Evolutionary conservation across 306 rosid species (phyloP).

Genomic region (Vicia villosa): DNA sequence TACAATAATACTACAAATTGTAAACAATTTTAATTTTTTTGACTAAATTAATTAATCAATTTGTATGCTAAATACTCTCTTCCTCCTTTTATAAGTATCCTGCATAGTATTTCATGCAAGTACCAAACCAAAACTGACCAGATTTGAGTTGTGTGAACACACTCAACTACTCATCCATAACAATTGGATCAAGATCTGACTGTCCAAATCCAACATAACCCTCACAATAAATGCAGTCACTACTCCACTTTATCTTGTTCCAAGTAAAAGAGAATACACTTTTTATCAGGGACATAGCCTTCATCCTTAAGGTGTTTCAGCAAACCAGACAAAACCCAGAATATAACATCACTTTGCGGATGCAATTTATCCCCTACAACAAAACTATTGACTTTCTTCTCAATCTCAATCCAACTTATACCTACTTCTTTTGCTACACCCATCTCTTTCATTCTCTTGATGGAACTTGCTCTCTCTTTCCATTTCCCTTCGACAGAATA

Average conservation of each 20-base stretch:
- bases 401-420: slow-evolving; percentile 79
- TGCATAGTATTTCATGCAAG: not conserved
- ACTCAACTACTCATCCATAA: not conserved
- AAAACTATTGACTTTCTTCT: slow-evolving; percentile 71
- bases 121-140: not conserved
- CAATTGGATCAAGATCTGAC: not conserved
- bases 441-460: slow-evolving; percentile 78
- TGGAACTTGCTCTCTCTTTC: slow-evolving; percentile 81
- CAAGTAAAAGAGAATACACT: slow-evolving; percentile 56
- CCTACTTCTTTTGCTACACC: slow-evolving; percentile 79
- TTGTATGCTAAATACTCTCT: not conserved
- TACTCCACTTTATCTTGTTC: slow-evolving; percentile 49
- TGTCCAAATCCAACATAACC: not conserved
- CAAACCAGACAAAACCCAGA: slow-evolving; percentile 54
- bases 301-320: slow-evolving; percentile 67
- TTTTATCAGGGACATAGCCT: slow-evolving; percentile 78
- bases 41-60: not conserved
- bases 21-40: too few relatives aligned
- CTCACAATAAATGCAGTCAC: slow-evolving; percentile 11
- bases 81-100: not conserved
- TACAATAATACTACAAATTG: too few relatives aligned
- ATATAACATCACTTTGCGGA: slow-evolving; percentile 62
- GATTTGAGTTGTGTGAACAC: not conserved
- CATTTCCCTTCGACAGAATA: slow-evolving; percentile 83
- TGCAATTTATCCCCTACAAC: slow-evolving; percentile 76